Conservation (phyloP, 2,329 filamentous ascomycete species). For the Drechmeria coniospora region DNA sequence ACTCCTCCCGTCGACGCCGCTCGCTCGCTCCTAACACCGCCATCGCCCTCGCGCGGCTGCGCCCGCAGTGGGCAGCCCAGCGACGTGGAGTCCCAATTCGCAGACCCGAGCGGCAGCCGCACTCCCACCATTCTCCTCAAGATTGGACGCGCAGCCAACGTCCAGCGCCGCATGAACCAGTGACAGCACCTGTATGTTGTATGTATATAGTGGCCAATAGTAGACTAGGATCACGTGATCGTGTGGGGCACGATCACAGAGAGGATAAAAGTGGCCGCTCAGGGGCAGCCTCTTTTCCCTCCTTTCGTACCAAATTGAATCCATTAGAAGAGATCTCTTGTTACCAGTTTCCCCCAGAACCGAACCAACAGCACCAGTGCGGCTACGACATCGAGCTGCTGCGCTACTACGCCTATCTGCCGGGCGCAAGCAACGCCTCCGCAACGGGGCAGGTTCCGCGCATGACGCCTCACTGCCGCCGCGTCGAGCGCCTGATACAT, state of each 20-base stretch:
- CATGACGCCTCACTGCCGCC: constrained; percentile 73
- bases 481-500: constrained; percentile 81
- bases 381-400: constrained; percentile 77
- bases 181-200: too few species aligned
- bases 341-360: too few species aligned
- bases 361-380: too few species aligned
- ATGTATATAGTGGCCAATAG: too few species aligned
- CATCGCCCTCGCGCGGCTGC: constrained; percentile 20
- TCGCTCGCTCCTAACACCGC: constrained; percentile 40
- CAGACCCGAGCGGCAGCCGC: constrained; percentile 14
- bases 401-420: constrained; percentile 76
- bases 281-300: too few species aligned
- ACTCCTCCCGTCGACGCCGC: constrained; percentile 43
- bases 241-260: too few species aligned
- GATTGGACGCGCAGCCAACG: constrained; percentile 59
- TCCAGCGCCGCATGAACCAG: constrained; percentile 79
- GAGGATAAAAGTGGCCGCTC: too few species aligned
- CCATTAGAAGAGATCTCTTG: too few species aligned
- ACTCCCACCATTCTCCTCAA: constrained; percentile 52
- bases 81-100: constrained; percentile 38
- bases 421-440: constrained; percentile 20
- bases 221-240: too few species aligned
- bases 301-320: too few species aligned
- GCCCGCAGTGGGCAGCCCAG: constrained; percentile 28
- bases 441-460: constrained; percentile 25